Percentiles rank a stretch among this genome's conserved stretches.
Evolutionary conservation across 2,329 filamentous ascomycete species (phyloP).

Genomic region (Neoarthrinium moseri): DNA sequence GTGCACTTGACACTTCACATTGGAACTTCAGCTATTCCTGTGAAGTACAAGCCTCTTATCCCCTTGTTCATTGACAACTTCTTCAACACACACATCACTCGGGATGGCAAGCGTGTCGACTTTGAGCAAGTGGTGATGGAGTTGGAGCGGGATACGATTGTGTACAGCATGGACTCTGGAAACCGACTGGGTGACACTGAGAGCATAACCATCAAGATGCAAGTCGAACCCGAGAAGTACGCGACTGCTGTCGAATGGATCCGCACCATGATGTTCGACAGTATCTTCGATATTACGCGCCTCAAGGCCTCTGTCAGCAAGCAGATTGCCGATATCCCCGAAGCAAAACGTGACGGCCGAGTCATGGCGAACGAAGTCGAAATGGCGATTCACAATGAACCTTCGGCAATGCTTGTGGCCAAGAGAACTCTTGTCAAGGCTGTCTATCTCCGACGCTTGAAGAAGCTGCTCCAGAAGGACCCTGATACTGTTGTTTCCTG

Average conservation of each 20-base stretch:
- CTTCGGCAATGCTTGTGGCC: constrained; percentile 73
- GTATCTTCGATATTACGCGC: constrained; percentile 74
- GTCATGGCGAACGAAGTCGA: constrained; percentile 65
- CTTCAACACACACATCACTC: constrained; percentile 85
- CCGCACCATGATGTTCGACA: constrained; percentile 81
- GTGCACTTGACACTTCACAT: constrained; percentile 81
- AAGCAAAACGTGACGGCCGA: constrained; percentile 83
- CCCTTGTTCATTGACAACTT: constrained; percentile 87
- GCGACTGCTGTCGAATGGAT: constrained; percentile 79
- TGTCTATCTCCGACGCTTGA: constrained; percentile 81
- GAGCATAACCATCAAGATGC: constrained; percentile 77
- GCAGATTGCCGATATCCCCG: constrained; percentile 86
- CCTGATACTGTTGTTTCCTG: constrained; percentile 73
- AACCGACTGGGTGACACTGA: constrained; percentile 74
- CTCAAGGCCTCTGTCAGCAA: constrained; percentile 70
- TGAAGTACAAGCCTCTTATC: constrained; percentile 81
- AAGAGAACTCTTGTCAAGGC: constrained; percentile 82
- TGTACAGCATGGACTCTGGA: constrained; percentile 72
- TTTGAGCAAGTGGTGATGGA: constrained; percentile 93
- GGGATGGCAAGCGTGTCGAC: constrained; percentile 71
- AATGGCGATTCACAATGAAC: constrained; percentile 77
- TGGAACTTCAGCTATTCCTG: constrained; percentile 73
- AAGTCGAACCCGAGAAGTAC: constrained; percentile 88
- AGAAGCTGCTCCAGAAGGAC: constrained; percentile 74
- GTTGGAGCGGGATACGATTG: constrained; percentile 87